Percentiles rank a stretch among this genome's conserved stretches.
These are phyloP conservation scores for Rosa hybrid DNA, from an alignment of 331 rosid genomes.

Conservation along the genomic window DNA sequence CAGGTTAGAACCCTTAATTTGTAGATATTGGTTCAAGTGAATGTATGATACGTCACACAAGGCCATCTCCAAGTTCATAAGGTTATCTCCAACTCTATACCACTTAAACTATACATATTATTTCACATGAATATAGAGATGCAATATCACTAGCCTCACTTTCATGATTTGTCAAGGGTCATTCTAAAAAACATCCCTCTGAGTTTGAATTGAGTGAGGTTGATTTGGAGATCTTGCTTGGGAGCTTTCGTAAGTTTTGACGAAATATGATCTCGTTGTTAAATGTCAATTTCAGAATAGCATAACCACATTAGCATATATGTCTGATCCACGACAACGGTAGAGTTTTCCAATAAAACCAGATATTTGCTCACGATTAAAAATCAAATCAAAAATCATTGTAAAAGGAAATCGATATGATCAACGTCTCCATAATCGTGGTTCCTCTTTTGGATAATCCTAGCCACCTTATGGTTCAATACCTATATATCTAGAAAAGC, in stretches of 20 bases:
- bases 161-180: neutral
- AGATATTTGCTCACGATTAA: neutral
- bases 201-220: neutral
- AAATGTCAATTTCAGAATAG: neutral
- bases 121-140: too few species aligned
- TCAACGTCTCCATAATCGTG: neutral
- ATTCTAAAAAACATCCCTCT: neutral
- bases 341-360: neutral
- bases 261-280: neutral
- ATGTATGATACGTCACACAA: too few species aligned
- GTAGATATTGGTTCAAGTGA: too few species aligned
- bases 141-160: neutral
- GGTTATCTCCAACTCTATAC: too few species aligned
- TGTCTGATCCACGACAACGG: neutral
- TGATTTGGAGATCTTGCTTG: neutral
- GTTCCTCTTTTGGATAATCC: slow-evolving; percentile 1
- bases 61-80: neutral
- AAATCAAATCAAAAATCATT: neutral
- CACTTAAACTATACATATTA: too few species aligned
- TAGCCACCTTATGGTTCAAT: neutral
- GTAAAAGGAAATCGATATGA: neutral
- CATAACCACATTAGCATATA: neutral
- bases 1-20: too few species aligned
- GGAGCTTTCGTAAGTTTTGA: neutral
- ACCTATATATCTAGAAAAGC: neutral